Evolutionary conservation across 139 green algal genomes (phyloP).

Genomic region (Chlamydomonas eustigma): DNA sequence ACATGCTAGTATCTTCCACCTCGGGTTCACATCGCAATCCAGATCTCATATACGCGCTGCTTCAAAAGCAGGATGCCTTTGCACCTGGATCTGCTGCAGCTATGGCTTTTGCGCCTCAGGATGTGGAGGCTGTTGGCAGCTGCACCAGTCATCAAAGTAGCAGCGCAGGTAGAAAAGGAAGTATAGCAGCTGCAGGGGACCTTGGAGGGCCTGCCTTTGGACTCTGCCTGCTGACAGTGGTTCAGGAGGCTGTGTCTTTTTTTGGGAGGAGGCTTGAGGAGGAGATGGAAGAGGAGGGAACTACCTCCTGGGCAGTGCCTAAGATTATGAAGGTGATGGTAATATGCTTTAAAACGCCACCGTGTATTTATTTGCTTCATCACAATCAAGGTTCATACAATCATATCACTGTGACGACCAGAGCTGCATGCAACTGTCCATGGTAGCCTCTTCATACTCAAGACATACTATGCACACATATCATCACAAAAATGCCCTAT

Average conservation of each 20-base stretch:
- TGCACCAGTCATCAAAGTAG: too few relatives aligned
- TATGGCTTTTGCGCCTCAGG: constrained; percentile 7
- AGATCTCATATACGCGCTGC: constrained; percentile 83
- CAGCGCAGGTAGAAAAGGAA: constrained; percentile 61
- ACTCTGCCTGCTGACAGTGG: neutral
- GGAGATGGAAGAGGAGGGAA: neutral
- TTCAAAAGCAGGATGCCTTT: constrained; percentile 72
- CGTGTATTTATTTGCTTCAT: too few relatives aligned
- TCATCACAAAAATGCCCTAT: too few relatives aligned
- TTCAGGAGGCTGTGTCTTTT: neutral
- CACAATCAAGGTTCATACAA: too few relatives aligned
- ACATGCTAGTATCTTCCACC: neutral
- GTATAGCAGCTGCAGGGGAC: constrained; percentile 51
- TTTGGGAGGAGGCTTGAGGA: neutral
- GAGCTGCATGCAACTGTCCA: too few relatives aligned
- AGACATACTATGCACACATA: too few relatives aligned
- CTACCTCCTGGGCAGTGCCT: neutral
- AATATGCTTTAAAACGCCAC: too few relatives aligned
- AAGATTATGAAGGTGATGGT: neutral
- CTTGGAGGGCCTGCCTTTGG: neutral
- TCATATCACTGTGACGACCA: too few relatives aligned
- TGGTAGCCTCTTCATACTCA: too few relatives aligned
- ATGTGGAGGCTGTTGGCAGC: too few relatives aligned
- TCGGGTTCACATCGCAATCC: constrained; percentile 23
- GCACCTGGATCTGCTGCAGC: constrained; percentile 44